These are phyloP conservation scores for Lactarius akahatsu DNA, from an alignment of 768 basidiomycete genomes.

Conservation along the genomic window DNA sequence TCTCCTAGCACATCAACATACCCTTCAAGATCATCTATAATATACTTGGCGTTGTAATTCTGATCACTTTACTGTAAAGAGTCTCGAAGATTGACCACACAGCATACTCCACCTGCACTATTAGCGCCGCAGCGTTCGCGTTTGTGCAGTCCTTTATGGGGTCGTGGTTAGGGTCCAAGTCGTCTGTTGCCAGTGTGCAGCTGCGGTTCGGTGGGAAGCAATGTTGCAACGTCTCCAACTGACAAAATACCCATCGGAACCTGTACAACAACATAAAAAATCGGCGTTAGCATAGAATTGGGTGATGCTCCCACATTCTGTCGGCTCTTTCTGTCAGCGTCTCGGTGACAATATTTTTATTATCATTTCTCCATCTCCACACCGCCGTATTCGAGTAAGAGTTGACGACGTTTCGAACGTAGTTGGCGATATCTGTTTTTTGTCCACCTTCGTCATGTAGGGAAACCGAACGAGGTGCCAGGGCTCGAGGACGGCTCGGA, in stretches of 20 bases:
- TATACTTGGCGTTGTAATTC: no score
- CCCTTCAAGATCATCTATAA: no score
- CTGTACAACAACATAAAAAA: neutral
- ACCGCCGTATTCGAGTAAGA: neutral
- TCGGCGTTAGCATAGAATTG: neutral
- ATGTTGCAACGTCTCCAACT: neutral
- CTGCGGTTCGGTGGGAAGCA: neutral
- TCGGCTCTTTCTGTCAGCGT: conserved; percentile 3
- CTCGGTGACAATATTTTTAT: neutral
- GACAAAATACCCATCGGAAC: neutral
- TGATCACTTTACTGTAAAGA: no score
- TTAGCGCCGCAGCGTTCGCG: no score
- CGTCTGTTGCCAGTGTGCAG: no score
- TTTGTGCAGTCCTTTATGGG: no score
- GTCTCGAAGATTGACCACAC: no score
- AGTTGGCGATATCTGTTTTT: neutral
- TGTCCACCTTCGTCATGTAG: neutral
- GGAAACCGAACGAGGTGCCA: neutral
- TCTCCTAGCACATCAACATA: no score
- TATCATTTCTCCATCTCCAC: neutral
- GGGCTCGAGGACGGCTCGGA: neutral
- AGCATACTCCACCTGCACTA: no score
- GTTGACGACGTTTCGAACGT: neutral
- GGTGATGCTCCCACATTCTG: neutral
- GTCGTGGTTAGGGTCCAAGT: no score